Evolutionary conservation across 352 stramenopile genomes (phyloP), one percentile per base, ranked within the genome.

Genomic region (Peronospora destructor): DNA sequence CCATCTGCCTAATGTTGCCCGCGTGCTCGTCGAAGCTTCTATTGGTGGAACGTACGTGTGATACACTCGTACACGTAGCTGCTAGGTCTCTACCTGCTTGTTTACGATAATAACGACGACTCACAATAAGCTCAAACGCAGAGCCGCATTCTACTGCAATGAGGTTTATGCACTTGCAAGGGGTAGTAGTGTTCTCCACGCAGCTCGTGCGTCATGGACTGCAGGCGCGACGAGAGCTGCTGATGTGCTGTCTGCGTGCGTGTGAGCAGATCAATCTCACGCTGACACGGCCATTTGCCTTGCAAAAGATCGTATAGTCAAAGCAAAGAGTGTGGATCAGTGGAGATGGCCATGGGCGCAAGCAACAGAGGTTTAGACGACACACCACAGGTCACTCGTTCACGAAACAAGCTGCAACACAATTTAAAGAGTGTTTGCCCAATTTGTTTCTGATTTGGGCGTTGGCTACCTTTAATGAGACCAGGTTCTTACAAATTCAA

Each of bases 151-250:
- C 6, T 21, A 45, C 11, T 6, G 14, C 12, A 17, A 16, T 21
- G 13, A 17, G 13, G 36, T 7, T 29, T 10, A 50, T 44, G 29
- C 26, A 68, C 67, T 48, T 72, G 73, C 28, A 60, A 59, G 29
- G 78, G 72, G 35, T 90, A 85, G 12, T 85, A 73, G 35, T 65
- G 70, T 35, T 79, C 64, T 46, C 67, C 61, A n/a, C 74, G 71
- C 7, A 87, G 64, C 16, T 86, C 76, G 13, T 69, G 71, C 35
- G 71, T 71, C 56, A 82, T 68, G 32, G 55, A 39, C 37, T 60
- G 53, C 32, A 89, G 49, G 9, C 78, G 71, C 36, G 60, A 53
- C 33, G 76, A 69, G 37, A 84, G 46, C 25, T 74, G 56, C 13
- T 65, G 39, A 50, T 79, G 69, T 46, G 71, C 56, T 21, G 39